phyloP scores from a whole-genome alignment of 345 rosid species.

The Punica granatum region DNA sequence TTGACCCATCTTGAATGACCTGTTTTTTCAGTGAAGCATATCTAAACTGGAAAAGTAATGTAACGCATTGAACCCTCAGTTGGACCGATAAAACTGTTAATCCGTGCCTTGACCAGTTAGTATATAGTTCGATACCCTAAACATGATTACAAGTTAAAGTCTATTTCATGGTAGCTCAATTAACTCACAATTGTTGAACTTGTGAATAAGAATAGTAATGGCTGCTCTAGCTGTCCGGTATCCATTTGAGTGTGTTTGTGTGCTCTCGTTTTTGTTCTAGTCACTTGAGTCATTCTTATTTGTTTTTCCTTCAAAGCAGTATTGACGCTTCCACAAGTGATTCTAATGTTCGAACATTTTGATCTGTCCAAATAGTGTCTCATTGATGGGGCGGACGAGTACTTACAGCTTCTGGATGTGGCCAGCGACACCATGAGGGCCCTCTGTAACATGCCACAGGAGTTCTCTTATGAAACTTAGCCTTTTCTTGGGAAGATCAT shows the following conservation, averaged over 20 bases:
- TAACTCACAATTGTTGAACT: not conserved
- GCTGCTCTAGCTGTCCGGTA: not conserved
- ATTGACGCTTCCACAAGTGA: too few relatives aligned
- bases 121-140: not conserved
- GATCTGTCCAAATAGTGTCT: conserved; percentile 37
- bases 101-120: not conserved
- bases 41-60: not conserved
- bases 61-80: not conserved
- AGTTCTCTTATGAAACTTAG: conserved; percentile 27
- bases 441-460: conserved; percentile 68
- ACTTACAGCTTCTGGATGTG: conserved; percentile 85
- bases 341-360: not conserved
- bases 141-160: not conserved
- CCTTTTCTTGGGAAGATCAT: not conserved
- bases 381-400: conserved; percentile 92
- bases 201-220: not conserved
- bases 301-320: not conserved
- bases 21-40: not conserved
- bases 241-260: too few relatives aligned
- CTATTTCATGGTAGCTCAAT: not conserved
- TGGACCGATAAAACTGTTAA: too few relatives aligned
- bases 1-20: not conserved
- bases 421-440: conserved; percentile 62
- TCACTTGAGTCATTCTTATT: too few relatives aligned
- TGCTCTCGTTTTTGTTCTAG: too few relatives aligned